phyloP scores from a whole-genome alignment of 2,329 filamentous ascomycete species.

The Cordyceps cicadae region DNA sequence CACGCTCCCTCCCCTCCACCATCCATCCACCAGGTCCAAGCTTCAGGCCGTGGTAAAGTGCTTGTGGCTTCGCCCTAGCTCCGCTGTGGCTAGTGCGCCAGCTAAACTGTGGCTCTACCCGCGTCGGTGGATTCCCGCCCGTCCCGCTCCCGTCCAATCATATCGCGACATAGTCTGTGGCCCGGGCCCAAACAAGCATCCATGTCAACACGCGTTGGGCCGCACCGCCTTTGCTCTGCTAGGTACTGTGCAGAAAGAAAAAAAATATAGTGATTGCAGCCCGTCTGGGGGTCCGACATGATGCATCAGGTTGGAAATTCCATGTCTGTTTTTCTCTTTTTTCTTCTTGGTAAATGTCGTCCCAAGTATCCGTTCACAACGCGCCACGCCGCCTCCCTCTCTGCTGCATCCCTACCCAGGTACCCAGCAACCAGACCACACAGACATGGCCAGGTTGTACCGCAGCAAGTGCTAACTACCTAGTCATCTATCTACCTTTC shows the following conservation, averaged over 20 bases:
- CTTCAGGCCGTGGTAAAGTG: background rate
- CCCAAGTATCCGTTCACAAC: background rate
- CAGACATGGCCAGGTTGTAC: background rate
- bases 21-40: too few relatives aligned
- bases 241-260: too few relatives aligned
- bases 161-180: background rate
- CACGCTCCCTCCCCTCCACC: too few relatives aligned
- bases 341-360: too few relatives aligned
- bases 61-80: background rate
- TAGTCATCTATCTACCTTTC: too few relatives aligned
- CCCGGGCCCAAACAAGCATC: constrained; percentile 4
- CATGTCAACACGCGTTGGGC: constrained; percentile 11
- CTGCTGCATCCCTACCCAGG: background rate
- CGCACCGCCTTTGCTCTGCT: background rate
- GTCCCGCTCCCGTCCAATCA: constrained; percentile 2
- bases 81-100: too few relatives aligned
- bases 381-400: background rate
- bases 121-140: background rate
- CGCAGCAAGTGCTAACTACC: too few relatives aligned
- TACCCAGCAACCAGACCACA: background rate
- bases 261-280: too few relatives aligned
- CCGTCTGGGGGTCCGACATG: too few relatives aligned
- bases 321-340: too few relatives aligned
- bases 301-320: too few relatives aligned
- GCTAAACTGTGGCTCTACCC: background rate